These are phyloP conservation scores for Marchantia polymorpha DNA, from an alignment of 225 moss, liverwort and hornwort species.

Conservation along the genomic window DNA sequence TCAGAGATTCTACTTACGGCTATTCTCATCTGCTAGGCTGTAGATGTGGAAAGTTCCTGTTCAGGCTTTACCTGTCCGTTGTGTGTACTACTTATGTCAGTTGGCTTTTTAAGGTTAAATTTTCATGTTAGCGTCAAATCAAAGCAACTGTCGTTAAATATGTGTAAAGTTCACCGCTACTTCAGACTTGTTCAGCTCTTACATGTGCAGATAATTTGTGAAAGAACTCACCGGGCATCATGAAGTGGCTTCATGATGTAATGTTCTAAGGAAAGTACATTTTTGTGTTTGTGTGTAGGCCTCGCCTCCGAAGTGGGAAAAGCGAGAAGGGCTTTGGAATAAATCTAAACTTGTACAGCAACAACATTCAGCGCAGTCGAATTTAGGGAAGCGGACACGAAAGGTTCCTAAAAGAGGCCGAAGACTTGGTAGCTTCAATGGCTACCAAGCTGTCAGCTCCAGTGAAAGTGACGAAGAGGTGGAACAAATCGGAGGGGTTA, in stretches of 20 bases:
- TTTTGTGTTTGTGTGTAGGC: slow-evolving; percentile 25
- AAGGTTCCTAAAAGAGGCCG: slow-evolving; percentile 62
- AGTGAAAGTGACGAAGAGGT: slow-evolving; percentile 76
- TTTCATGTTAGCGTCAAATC: no score
- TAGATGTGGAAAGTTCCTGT: no score
- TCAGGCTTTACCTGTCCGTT: no score
- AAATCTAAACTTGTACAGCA: slow-evolving; percentile 44
- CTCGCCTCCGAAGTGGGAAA: slow-evolving; percentile 71
- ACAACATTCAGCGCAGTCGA: slow-evolving; percentile 38
- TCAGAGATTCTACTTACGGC: neutral
- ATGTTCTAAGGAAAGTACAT: no score
- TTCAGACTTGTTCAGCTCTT: no score
- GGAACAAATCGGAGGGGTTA: slow-evolving; percentile 50
- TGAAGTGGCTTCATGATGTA: no score
- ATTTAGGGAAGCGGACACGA: slow-evolving; percentile 44
- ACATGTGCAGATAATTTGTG: no score
- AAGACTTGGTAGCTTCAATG: slow-evolving; percentile 34
- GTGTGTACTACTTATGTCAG: no score
- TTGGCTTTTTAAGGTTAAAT: no score
- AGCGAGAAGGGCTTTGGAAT: slow-evolving; percentile 59
- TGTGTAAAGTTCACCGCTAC: neutral
- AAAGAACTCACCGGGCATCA: no score
- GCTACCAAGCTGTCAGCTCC: slow-evolving; percentile 46
- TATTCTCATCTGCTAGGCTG: no score
- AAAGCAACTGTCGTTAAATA: no score